Evolutionary conservation across 2,329 filamentous ascomycete genomes (phyloP), one percentile per base, ranked within the genome.

Genomic region (Pseudogymnoascus sp.): DNA sequence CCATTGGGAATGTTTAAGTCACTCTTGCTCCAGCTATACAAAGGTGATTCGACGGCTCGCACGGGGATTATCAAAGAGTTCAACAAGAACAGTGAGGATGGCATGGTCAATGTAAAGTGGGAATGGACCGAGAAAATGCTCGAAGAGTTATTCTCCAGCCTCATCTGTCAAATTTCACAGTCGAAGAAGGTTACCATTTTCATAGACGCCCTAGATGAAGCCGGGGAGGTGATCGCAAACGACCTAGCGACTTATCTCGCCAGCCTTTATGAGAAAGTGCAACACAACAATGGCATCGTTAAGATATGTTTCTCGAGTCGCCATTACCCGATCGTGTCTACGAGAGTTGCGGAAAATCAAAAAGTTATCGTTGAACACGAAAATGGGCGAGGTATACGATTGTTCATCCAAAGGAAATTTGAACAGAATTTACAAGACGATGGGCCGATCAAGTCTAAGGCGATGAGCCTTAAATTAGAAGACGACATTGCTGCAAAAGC

Each of bases 261-360:
- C 14, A 63, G 65, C 11, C 58, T 71, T 3, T 64, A 65, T 55
- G 61, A 66, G 38, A 8, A 2, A 7, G 68, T 64, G 4, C 45
- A n/a, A 38, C 35, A 63, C 4, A 21, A 55, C 5, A n/a, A 65
- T 21, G 61, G 64, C 60, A 38, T 11, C 1, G 59, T 71, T 8
- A 63, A 65, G 6, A 66, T 71, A 37, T 71, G 69, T 45, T 69
- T 71, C 35, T 71, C 70, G n/a, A 69, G 70, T 64, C 65, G 69
- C 16, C 67, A 69, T 61, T 70, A 72, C 63, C 69, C 69, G 11
- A 66, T 45, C 41, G 6, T 45, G 6, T 8, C 41, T n/a, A 3
- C 12, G 21, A 25, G 7, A 45, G 41, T 25, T 45, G 9, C 41
- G 2, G 21, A 45, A 1, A 9, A 45, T 25, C 41, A 45, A 25